Percentiles rank a stretch among this genome's conserved stretches.
Conservation (phyloP, 257 asterid species). For the Schizonepeta tenuifolia region DNA sequence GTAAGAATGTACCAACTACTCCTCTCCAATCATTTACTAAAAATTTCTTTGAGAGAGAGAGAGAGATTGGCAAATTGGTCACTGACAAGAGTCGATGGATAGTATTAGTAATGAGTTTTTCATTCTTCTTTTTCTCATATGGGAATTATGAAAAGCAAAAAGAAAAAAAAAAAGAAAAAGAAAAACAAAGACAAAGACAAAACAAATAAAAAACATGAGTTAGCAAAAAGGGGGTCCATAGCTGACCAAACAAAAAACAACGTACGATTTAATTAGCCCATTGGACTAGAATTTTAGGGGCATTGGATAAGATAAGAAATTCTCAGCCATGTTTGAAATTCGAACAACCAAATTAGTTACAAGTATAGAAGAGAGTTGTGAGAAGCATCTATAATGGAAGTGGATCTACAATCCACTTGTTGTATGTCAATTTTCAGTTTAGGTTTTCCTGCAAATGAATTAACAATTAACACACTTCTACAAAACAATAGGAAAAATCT, state of each 20-base stretch:
- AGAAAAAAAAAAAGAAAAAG: background rate
- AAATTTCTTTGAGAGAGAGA: background rate
- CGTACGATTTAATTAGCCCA: conserved; percentile 6
- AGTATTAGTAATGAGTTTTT: background rate
- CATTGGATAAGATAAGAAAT: conserved; percentile 5
- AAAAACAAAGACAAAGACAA: no score
- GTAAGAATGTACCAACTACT: conserved; percentile 22
- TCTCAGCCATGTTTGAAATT: background rate
- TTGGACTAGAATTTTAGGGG: conserved; percentile 20
- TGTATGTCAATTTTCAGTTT: conserved; percentile 38
- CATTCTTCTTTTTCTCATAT: background rate
- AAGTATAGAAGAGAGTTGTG: background rate
- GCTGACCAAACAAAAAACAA: background rate
- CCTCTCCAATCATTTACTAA: background rate
- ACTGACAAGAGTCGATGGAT: background rate
- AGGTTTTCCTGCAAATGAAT: conserved; percentile 41
- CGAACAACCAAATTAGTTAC: background rate
- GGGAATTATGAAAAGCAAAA: background rate
- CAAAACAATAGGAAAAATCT: background rate
- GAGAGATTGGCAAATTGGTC: background rate
- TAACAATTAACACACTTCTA: background rate
- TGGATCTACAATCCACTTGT: conserved; percentile 41
- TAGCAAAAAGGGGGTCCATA: background rate
- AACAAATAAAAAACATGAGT: no score
- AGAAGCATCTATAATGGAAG: conserved; percentile 44